A percentile compares a stretch with the other conserved stretches of the same genome.
These are phyloP conservation scores for Mitragyna speciosa DNA, from an alignment of 257 asterid species.

Conservation along the genomic window DNA sequence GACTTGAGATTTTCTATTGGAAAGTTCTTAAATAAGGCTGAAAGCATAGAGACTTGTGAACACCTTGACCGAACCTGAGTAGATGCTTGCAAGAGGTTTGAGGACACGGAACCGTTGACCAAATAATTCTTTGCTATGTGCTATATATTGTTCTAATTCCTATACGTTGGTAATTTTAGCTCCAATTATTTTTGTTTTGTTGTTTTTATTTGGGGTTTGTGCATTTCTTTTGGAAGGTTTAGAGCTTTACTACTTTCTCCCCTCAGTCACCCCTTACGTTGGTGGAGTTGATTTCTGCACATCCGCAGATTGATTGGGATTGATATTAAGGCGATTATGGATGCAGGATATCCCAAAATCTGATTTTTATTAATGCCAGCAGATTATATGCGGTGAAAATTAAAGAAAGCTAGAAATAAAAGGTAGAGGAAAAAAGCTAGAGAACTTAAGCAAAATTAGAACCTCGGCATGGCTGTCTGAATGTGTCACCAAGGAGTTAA, in stretches of 20 bases:
- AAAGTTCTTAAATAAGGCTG: not conserved
- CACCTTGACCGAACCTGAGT: not conserved
- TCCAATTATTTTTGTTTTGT: not conserved
- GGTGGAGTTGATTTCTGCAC: not conserved
- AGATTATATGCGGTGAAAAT: not conserved
- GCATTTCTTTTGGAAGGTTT: not conserved
- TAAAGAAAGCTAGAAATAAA: not conserved
- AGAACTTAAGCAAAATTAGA: not conserved
- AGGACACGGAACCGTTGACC: not conserved
- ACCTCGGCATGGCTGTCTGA: not conserved
- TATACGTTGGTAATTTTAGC: not conserved
- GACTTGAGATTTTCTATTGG: not conserved
- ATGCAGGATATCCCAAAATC: not conserved
- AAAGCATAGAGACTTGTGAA: not conserved
- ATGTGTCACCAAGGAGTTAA: not conserved
- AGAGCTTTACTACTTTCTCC: not conserved
- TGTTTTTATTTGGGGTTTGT: not conserved
- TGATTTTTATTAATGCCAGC: not conserved
- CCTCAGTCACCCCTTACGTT: not conserved
- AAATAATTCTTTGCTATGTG: not conserved
- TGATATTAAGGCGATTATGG: not conserved
- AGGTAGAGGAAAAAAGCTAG: not conserved
- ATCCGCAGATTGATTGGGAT: not conserved
- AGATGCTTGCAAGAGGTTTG: not conserved
- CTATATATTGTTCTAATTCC: not conserved